Base-by-base conservation (phyloP, 2,329 filamentous ascomycete species). In the Alternaria sp. region DNA sequence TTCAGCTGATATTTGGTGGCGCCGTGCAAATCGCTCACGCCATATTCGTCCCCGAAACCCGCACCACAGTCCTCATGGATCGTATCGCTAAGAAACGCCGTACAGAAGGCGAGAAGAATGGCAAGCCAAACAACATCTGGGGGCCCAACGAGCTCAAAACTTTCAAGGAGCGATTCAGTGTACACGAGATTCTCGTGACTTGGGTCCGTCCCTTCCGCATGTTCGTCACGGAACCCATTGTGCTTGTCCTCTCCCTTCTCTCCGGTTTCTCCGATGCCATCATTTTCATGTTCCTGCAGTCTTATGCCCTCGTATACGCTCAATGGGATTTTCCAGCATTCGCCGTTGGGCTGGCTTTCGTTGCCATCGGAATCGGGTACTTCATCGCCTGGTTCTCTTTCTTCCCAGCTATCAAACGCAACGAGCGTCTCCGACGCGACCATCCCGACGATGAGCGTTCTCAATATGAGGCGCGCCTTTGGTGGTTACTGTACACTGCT, bases 201-300 rank as follows among this genome's bases (percentile, higher is more conserved):
- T 88, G 86, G 85, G 73, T 81, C 29, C 69, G 74, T 1, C 90
- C 90, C 0, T 92, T 92, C 79, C 84, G 84, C 67, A 90, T 92
- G 87, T 90, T 92, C 73, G 56, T 90, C 34, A 90, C 87, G 0
- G 90, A 93, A 77, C 89, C 90, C 4, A 92, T 92, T 56, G 90
- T 92, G 6, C 79, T 90, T 23, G 85, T 84, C 11, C 80, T 92
- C 11, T 91, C 89, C 0, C 82, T 92, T 1, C 85, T 92, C 1
- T 90, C 86, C 1, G 90, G 90, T 42, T 92, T 92, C 81, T 88
- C 86, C 3, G 90, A 92, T 60, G 89, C 89, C 3, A 84, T 93
- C 13, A 91, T 92, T 77, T 93, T 92, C 80, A 91, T 90, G 81
- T 90, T 90, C 73, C 86, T 92, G 53, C 88, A 92, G 72, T 89